Percentiles rank a stretch among this genome's conserved stretches.
phyloP scores from a whole-genome alignment of 1,284 basidiomycete genomes.

The Exsudoporus floridanus region DNA sequence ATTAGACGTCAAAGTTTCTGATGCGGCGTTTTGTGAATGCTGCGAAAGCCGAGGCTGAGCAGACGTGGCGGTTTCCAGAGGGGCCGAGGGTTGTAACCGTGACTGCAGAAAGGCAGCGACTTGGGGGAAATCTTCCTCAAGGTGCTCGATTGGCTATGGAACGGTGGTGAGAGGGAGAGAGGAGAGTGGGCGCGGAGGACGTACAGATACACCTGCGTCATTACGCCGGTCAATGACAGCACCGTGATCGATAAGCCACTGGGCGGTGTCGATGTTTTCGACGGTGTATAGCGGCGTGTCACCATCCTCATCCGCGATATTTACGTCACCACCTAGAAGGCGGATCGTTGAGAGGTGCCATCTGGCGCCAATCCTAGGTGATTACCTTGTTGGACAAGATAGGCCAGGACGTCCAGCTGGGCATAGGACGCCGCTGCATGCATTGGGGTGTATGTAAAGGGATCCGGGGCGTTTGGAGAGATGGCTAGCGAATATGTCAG shows the following conservation, averaged over 20 bases:
- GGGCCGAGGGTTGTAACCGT: constrained; percentile 33
- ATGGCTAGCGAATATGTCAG: constrained; percentile 49
- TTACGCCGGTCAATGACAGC: constrained; percentile 67
- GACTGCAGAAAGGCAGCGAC: constrained; percentile 70
- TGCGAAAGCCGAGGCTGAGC: constrained; percentile 51
- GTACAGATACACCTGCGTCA: constrained; percentile 72
- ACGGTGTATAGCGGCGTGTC: constrained; percentile 93
- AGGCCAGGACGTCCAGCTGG: constrained; percentile 73
- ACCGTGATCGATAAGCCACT: constrained; percentile 79
- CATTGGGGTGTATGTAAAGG: constrained; percentile 87
- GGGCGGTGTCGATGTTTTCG: constrained; percentile 77
- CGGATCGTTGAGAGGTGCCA: constrained; percentile 4
- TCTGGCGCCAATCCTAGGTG: constrained; percentile 11
- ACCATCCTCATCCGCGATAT: constrained; percentile 81
- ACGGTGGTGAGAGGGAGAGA: constrained; percentile 4
- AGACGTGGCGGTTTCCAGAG: constrained; percentile 16
- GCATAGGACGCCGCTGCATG: constrained; percentile 95
- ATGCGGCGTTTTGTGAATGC: constrained; percentile 65
- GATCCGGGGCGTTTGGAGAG: constrained; percentile 75
- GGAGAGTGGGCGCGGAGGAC: constrained; percentile 27
- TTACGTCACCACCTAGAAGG: constrained; percentile 76
- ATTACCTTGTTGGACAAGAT: constrained; percentile 71
- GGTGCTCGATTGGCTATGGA: constrained; percentile 67
- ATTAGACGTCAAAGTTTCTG: constrained; percentile 66
- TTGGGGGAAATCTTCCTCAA: constrained; percentile 78